Base-by-base conservation (phyloP, 805 yeast genomes). In the Nakazawaea populi region DNA sequence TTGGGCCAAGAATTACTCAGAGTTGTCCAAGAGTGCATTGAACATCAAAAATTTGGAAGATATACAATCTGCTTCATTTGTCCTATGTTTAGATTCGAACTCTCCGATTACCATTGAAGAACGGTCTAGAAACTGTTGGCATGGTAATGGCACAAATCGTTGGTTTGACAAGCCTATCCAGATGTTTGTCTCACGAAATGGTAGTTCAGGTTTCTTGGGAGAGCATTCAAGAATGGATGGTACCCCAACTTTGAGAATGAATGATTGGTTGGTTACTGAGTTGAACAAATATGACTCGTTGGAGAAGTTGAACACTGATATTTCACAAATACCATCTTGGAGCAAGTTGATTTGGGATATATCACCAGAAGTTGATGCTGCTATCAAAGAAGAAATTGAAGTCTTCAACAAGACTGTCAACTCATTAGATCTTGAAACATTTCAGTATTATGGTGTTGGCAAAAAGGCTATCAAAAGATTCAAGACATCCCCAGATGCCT, bases 181-280 rank as follows among this genome's bases (percentile, higher is more conserved):
- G 73, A 83, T 89, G 66, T 78, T 90, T 58, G 82, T 92, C 49
- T 73, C 87, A 53, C 83, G 80, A 55, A 90, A 89, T 67, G 96
- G 94, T 53, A 76, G 82, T 55, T 88, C 97, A 6, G 98, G 97
- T 0, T 92, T 91, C 72, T 70, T 90, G 63, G 97, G 96, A 55
- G 99, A 92, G 73, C 99, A 92, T 73, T 89, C 97, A 27, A 87
- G 82, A 74, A 92, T 92, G 98, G 99, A 92, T 68, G 99, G 98
- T 55, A 89, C 97, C 8, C 96, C 97, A 63, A 92, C 96, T 32
- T 81, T 89, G 61, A 83, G 89, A 56, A 72, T 92, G 71, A 92
- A 92, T 67, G 89, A 89, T 69, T 83, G 75, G 62, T 75, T 92
- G 39, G 75, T 82, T 56, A 75, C 75, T 48, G 77, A 80, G 58